These are phyloP conservation scores for Candida nitratophila DNA, from an alignment of 805 yeast genomes.

Conservation along the genomic window DNA sequence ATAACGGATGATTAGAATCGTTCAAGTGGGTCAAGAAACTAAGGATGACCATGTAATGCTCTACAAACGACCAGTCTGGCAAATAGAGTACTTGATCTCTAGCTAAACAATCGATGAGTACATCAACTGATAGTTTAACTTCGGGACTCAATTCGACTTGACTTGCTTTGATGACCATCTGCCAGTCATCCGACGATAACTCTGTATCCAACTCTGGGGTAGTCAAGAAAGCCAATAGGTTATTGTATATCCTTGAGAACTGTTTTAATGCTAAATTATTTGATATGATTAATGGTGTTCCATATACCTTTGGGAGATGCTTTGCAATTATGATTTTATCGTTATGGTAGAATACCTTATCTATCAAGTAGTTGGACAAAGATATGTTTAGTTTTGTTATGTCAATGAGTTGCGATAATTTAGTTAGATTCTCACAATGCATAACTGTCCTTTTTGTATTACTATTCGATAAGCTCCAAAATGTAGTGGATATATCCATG, in stretches of 20 bases:
- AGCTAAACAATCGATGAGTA: slow-evolving; percentile 37
- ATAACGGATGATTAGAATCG: slow-evolving; percentile 21
- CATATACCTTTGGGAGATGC: slow-evolving; percentile 26
- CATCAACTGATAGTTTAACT: slow-evolving; percentile 30
- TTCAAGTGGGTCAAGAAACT: slow-evolving; percentile 21
- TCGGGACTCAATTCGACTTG: slow-evolving; percentile 14
- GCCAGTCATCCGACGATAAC: slow-evolving; percentile 21
- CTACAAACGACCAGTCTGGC: slow-evolving; percentile 46
- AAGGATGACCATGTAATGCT: slow-evolving; percentile 24
- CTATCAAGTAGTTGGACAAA: slow-evolving; percentile 57
- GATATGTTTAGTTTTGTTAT: slow-evolving; percentile 72
- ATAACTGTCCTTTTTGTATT: slow-evolving; percentile 15
- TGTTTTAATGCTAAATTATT: slow-evolving; percentile 21
- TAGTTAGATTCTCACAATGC: slow-evolving; percentile 29
- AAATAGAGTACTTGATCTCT: slow-evolving; percentile 44
- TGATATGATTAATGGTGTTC: slow-evolving; percentile 19
- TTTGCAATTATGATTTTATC: slow-evolving; percentile 45
- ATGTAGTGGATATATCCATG: slow-evolving; percentile 62
- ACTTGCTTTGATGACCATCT: slow-evolving; percentile 17
- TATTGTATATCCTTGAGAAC: slow-evolving; percentile 26
- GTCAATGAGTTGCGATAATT: slow-evolving; percentile 49
- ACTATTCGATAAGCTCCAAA: slow-evolving; percentile 20
- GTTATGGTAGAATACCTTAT: slow-evolving; percentile 47
- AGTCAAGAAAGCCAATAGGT: slow-evolving; percentile 23
- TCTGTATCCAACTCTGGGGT: slow-evolving; percentile 18